phyloP scores from a whole-genome alignment of 805 yeast genomes.

The Aciculoconidium aculeatum region DNA sequence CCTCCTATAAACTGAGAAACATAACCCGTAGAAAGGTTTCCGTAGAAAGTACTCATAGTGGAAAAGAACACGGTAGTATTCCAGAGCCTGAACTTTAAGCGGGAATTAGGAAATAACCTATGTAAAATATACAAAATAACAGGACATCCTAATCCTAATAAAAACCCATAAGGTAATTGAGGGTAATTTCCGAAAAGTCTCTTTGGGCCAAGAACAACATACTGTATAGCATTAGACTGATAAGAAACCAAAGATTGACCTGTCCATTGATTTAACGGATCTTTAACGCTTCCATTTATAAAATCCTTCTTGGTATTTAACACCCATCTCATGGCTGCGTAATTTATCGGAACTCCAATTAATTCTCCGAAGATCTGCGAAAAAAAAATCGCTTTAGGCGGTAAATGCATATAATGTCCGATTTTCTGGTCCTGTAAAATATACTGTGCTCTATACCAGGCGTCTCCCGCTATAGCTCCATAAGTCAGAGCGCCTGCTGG shows the following conservation, averaged over 20 bases:
- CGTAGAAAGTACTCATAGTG: conserved; percentile 19
- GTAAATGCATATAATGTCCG: conserved; percentile 21
- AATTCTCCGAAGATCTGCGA: conserved; percentile 21
- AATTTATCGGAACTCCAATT: conserved; percentile 21
- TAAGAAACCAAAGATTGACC: conserved; percentile 16
- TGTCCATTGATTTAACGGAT: conserved; percentile 23
- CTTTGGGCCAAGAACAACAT: conserved; percentile 18
- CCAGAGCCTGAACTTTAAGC: conserved; percentile 16
- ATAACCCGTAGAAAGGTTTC: conserved; percentile 19
- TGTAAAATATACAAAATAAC: conserved; percentile 12
- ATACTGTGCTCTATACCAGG: conserved; percentile 22
- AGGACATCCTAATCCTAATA: conserved; percentile 16
- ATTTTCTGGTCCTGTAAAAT: conserved; percentile 20
- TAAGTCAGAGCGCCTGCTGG: conserved; percentile 21
- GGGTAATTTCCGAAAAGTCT: conserved; percentile 18
- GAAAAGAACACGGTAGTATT: conserved; percentile 22
- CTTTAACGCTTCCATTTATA: conserved; percentile 14
- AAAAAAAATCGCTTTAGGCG: conserved; percentile 17
- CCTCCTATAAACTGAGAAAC: conserved; percentile 19
- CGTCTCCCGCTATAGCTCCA: conserved; percentile 21
- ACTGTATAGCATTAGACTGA: conserved; percentile 21
- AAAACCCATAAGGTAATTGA: conserved; percentile 18
- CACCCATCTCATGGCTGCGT: conserved; percentile 19
- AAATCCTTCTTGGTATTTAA: conserved; percentile 15
- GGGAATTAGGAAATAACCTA: conserved; percentile 12